Percentiles rank a stretch among this genome's conserved stretches.
phyloP scores from a whole-genome alignment of 177 flowering plant genomes.

The Telopea speciosissima region DNA sequence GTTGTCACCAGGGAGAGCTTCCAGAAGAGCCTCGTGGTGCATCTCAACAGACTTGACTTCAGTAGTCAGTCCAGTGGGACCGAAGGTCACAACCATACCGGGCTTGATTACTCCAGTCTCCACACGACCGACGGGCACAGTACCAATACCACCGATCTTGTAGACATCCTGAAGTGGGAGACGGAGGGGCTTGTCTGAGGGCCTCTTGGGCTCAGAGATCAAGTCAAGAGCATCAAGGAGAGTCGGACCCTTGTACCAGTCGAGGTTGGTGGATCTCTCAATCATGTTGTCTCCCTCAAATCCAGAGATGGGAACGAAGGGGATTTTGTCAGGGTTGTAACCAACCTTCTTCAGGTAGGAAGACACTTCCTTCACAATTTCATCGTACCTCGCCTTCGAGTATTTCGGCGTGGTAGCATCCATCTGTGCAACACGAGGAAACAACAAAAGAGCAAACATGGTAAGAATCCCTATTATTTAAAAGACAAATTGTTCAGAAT shows the following conservation, averaged over 20 bases:
- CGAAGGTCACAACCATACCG: constrained; percentile 41
- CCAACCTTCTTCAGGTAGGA: constrained; percentile 62
- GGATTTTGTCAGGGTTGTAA: constrained; percentile 53
- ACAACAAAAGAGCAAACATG: background rate
- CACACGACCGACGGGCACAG: constrained; percentile 49
- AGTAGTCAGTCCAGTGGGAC: constrained; percentile 25
- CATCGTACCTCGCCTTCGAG: constrained; percentile 63
- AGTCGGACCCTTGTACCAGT: constrained; percentile 63
- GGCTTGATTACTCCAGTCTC: constrained; percentile 50
- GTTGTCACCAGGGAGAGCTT: background rate
- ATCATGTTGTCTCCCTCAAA: constrained; percentile 57
- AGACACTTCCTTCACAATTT: constrained; percentile 61
- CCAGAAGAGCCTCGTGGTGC: constrained; percentile 27
- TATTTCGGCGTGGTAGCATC: constrained; percentile 61
- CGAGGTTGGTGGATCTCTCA: constrained; percentile 46
- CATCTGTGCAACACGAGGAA: constrained; percentile 27
- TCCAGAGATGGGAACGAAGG: constrained; percentile 51
- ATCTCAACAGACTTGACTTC: constrained; percentile 39
- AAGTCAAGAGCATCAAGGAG: constrained; percentile 46
- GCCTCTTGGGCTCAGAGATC: constrained; percentile 50
- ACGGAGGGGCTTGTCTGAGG: constrained; percentile 55
- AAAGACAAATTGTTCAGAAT: background rate
- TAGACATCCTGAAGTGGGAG: constrained; percentile 57
- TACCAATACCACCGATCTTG: constrained; percentile 59
- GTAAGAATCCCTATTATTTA: background rate